Base-by-base conservation (phyloP, 202 grass and related monocot species). In the Carex arenaria region DNA sequence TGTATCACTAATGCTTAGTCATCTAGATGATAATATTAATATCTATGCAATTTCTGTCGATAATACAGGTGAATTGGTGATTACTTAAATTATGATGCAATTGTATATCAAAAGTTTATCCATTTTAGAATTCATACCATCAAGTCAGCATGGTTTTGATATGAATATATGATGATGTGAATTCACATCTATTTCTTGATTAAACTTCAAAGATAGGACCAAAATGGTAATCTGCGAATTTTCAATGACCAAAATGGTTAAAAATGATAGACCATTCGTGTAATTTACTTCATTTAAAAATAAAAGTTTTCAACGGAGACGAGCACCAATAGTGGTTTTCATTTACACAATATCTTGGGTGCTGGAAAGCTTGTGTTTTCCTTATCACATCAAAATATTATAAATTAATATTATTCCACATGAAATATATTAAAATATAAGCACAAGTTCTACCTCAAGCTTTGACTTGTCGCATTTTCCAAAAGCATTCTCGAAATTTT, bases 401-500 rank as follows among this genome's bases (percentile, higher is more conserved):
- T 14, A 55, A 68, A 52, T 10, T 36, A 57, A 76, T 57, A 52
- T 34, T 36, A 57, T 76, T n/a, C 10, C 72, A 56, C 7, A 76
- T 31, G 51, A 55, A 54, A 32, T 76, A 51, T 26, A 72, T 9
- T 20, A 72, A 49, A 1, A 32, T 5, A 34, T 28, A 52, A n/a
- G 26, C 22, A 56, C 1, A 10, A 76, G 7, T n/a, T 32, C 20
- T 90, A 98, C 90, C 92, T 93, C 80, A 42, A 98, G 88, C 28
- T 42, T 82, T 64, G 85, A 87, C 73, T 80, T 95, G 18, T 73
- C 62, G 40, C 83, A 98, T 68, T 87, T 85, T 23, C 81, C 88
- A 88, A 98, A 95, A 76, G 84, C 65, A 13, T 59, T 72, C 85
- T 88, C 53, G 69, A 95, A 95, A 20, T 90, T 86, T 59, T 86